These are phyloP conservation scores for Vaccinium darrowii DNA, from an alignment of 148 eudicot species.

Conservation along the genomic window DNA sequence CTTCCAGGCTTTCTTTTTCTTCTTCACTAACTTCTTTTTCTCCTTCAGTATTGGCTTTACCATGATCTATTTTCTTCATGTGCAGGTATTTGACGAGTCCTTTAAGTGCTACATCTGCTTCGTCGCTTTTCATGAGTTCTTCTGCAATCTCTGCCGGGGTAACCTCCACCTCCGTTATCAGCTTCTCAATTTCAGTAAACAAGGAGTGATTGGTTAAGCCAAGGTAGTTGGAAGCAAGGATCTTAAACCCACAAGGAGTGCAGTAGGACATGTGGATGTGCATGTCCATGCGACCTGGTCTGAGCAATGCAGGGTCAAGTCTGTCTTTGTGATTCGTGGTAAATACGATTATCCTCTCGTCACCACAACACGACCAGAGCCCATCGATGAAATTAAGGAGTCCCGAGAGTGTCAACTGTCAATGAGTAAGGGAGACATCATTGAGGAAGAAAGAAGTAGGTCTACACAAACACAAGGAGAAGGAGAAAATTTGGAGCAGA, in stretches of 20 bases:
- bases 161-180: slow-evolving; percentile 14
- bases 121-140: slow-evolving; percentile 28
- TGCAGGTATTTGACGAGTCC: slow-evolving; percentile 20
- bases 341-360: slow-evolving; percentile 25
- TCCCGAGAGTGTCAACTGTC: slow-evolving; percentile 23
- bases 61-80: slow-evolving; percentile 8
- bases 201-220: slow-evolving; percentile 15
- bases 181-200: slow-evolving; percentile 19
- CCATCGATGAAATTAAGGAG: slow-evolving; percentile 20
- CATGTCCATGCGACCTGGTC: slow-evolving; percentile 30
- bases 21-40: neutral
- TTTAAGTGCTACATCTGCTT: slow-evolving; percentile 15
- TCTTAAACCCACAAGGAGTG: slow-evolving; percentile 22
- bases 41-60: neutral
- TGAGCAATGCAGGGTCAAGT: slow-evolving; percentile 27
- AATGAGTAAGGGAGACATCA: neutral
- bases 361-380: slow-evolving; percentile 30
- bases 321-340: slow-evolving; percentile 25
- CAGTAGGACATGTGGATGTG: slow-evolving; percentile 30
- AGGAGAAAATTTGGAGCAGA: neutral
- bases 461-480: neutral
- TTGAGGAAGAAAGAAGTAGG: neutral
- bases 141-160: slow-evolving; percentile 28
- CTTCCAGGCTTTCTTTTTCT: neutral
- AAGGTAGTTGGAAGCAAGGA: slow-evolving; percentile 26